Base-by-base conservation (phyloP, 2,329 filamentous ascomycete species). In the Cladophialophora exuberans region DNA sequence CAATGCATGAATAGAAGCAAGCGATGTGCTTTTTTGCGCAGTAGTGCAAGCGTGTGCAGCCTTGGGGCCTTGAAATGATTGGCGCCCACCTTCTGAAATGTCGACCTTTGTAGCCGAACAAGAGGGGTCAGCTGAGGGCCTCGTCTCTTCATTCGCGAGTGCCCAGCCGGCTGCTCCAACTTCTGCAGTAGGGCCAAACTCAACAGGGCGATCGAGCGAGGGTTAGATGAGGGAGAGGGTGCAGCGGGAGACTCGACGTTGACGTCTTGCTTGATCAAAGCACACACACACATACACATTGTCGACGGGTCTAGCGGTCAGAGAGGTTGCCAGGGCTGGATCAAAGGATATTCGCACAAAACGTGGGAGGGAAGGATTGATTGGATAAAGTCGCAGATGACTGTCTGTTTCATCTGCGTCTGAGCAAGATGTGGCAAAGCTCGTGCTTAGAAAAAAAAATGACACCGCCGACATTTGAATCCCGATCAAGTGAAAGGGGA, bases 61-160 rank as follows among this genome's bases (percentile, higher is more conserved):
- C 48, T 43, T 23, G 31, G 44, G 13, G 39, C 13, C 15, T 17
- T 15, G 23, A 39, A 30, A 6, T 61, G 58, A 61, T 58, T 56
- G 55, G 52, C 58, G 55, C 58, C 55, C 58, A 58, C 58, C 46
- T 54, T 56, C n/a, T n/a, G n/a, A n/a, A n/a, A n/a, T n/a, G n/a
- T 45, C 18, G 35, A 33, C 25, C 23, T 28, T 43, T 18, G 28
- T 18, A 33, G 43, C 54, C 41, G 39, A 55, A 28, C 36, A 31
- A 22, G 43, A 42, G 26, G 55, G 55, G 58, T 61, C 58, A 61
- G 52, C 52, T 61, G 55, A 52, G 48, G 18, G 9, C 39, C 31
- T 45, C 41, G 35, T 43, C 33, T 36, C 36, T 25, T 30, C 48
- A 46, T 45, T 33, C 35, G 46, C 22, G 25, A 47, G 26, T 36